These are phyloP conservation scores for Colletotrichum sp. DNA, from an alignment of 2,329 filamentous ascomycete species.

Conservation along the genomic window DNA sequence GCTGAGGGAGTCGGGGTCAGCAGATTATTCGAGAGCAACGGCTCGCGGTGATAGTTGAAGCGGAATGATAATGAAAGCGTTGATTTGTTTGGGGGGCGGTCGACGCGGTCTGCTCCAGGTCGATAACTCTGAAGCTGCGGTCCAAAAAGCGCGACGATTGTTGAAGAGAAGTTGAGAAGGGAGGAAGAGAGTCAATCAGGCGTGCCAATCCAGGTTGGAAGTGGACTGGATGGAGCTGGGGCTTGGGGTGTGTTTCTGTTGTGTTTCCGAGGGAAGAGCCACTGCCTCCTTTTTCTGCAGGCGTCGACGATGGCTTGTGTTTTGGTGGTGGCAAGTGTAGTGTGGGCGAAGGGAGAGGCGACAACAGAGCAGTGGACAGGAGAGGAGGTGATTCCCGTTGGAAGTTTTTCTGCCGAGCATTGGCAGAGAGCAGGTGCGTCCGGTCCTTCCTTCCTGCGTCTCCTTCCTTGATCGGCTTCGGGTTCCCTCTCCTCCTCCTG, in stretches of 20 bases:
- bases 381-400: constrained; percentile 27
- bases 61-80: constrained; percentile 16
- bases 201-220: neutral
- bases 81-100: neutral
- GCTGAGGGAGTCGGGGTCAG: constrained; percentile 7
- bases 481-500: neutral
- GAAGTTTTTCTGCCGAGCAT: constrained; percentile 14
- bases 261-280: constrained; percentile 9
- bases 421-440: neutral
- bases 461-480: neutral
- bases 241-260: constrained; percentile 8
- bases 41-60: neutral
- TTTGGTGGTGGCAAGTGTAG: constrained; percentile 2
- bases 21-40: neutral
- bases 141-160: constrained; percentile 11
- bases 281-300: neutral
- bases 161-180: neutral
- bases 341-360: constrained; percentile 33
- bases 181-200: neutral
- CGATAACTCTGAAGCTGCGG: constrained; percentile 15
- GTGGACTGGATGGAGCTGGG: neutral
- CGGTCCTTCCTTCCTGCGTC: neutral
- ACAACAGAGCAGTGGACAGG: constrained; percentile 25
- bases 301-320: neutral
- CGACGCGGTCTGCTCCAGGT: constrained; percentile 5